Percentiles rank a stretch among this genome's conserved stretches.
Conservation (phyloP, 257 asterid genomes). For the Solanum sitiens region DNA sequence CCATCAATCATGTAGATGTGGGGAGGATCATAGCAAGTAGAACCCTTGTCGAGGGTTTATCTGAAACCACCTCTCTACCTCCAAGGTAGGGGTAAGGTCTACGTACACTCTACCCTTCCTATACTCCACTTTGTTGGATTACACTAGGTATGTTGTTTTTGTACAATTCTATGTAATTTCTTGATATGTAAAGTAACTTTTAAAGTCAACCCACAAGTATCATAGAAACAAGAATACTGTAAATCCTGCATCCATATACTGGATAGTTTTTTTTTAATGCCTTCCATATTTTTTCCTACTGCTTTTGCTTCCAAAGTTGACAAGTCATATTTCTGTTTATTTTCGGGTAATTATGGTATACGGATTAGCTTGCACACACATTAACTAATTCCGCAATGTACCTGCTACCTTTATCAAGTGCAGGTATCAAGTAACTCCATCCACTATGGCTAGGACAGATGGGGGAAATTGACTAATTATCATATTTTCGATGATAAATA, state of each 20-base stretch:
- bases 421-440: not conserved
- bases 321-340: not conserved
- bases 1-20: not conserved
- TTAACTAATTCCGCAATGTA: not conserved
- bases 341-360: not conserved
- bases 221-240: not conserved
- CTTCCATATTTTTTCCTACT: too few species aligned
- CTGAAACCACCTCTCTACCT: not conserved
- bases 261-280: not conserved
- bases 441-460: accelerated
- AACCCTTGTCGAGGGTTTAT: not conserved
- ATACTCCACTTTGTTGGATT: not conserved
- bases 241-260: not conserved
- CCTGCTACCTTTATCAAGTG: not conserved
- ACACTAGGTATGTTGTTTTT: not conserved
- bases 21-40: not conserved
- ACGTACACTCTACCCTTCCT: not conserved
- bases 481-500: not conserved
- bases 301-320: not conserved
- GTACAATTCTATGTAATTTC: not conserved
- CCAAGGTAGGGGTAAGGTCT: not conserved
- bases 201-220: not conserved
- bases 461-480: not conserved
- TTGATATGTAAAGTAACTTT: not conserved
- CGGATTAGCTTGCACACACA: not conserved